These are phyloP conservation scores for Amylostereum chailletii DNA, from an alignment of 1,284 basidiomycete species.

Conservation along the genomic window DNA sequence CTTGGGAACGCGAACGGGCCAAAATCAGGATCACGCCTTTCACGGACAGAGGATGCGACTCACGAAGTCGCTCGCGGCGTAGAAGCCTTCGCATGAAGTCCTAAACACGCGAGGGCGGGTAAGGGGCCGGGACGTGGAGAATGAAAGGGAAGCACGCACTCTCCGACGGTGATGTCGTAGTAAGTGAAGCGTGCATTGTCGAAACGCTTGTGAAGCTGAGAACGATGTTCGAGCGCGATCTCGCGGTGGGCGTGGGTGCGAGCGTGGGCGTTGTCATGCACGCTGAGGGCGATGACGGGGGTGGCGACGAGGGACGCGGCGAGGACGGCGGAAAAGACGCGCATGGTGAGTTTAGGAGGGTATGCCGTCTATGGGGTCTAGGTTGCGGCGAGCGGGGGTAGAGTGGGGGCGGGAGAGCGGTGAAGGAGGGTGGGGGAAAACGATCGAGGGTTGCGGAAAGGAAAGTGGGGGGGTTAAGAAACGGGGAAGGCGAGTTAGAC, in stretches of 20 bases:
- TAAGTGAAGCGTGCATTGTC: constrained; percentile 21
- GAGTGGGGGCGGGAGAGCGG: too few relatives aligned
- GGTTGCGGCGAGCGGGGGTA: too few relatives aligned
- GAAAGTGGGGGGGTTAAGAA: too few relatives aligned
- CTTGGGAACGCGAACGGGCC: neutral
- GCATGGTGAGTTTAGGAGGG: neutral
- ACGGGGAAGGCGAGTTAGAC: too few relatives aligned
- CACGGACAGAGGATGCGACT: neutral
- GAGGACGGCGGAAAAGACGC: neutral
- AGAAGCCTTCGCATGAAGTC: neutral
- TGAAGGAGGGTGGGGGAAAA: too few relatives aligned
- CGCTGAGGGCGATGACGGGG: neutral
- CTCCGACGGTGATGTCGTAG: neutral
- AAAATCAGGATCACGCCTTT: neutral
- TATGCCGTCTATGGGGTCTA: too few relatives aligned
- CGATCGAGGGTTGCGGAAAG: too few relatives aligned
- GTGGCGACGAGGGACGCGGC: neutral
- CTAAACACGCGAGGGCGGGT: neutral
- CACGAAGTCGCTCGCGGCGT: neutral
- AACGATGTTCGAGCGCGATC: neutral
- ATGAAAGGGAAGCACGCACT: neutral
- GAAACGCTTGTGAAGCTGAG: constrained; percentile 28
- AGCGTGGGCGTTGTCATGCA: neutral
- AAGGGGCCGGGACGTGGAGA: neutral
- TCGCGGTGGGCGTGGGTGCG: neutral